These are phyloP conservation scores for Symbiodinium pilosum DNA, from an alignment of 73 alveolate genomes.

Conservation along the genomic window DNA sequence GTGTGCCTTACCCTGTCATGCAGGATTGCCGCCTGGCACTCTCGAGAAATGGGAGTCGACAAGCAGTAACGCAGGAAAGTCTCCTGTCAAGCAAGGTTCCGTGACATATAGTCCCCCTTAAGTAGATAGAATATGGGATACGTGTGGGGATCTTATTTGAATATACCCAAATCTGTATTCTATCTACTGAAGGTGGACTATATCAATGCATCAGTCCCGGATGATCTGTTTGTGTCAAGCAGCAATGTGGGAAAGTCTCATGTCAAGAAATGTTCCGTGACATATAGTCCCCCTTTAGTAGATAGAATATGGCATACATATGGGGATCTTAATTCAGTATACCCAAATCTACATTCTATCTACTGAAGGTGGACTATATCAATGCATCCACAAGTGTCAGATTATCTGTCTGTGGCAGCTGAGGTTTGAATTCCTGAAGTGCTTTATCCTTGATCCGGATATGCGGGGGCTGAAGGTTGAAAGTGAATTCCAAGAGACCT, in stretches of 20 bases:
- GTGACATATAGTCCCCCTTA: too few species aligned
- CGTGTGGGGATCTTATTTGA: too few species aligned
- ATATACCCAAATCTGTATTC: too few species aligned
- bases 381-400: background rate
- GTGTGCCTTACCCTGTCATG: background rate
- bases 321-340: background rate
- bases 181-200: too few species aligned
- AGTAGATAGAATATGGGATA: too few species aligned
- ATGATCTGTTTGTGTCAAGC: too few species aligned
- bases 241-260: too few species aligned
- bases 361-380: too few species aligned
- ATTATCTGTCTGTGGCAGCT: background rate
- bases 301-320: background rate
- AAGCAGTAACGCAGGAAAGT: background rate
- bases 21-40: background rate
- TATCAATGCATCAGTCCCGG: too few species aligned
- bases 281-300: background rate
- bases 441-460: background rate
- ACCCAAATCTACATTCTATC: too few species aligned
- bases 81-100: too few species aligned
- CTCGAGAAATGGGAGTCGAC: background rate
- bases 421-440: background rate
- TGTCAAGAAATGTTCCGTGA: too few species aligned
- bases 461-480: background rate
- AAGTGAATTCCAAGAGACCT: background rate